Evolutionary conservation across 2,329 filamentous ascomycete species (phyloP).

Genomic region (Escovopsis sp.): DNA sequence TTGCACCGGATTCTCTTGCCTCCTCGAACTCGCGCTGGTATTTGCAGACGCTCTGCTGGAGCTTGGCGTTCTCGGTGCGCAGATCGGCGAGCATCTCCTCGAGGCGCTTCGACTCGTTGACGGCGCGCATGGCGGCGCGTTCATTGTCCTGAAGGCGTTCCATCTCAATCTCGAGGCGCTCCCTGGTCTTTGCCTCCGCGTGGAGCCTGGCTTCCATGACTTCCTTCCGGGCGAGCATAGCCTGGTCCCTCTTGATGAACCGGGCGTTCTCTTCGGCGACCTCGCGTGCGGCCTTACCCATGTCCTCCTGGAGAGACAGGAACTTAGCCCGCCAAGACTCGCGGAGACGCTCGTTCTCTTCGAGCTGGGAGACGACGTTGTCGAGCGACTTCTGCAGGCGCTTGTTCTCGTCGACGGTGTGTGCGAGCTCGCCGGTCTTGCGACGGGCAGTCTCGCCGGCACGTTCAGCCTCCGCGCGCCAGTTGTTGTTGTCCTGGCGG

Average conservation of each 20-base stretch:
- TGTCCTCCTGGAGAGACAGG: conserved; percentile 72
- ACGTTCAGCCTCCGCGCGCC: conserved; percentile 47
- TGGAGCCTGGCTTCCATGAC: conserved; percentile 65
- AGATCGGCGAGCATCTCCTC: conserved; percentile 41
- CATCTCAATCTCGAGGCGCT: conserved; percentile 51
- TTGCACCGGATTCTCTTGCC: conserved; percentile 61
- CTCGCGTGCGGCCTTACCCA: conserved; percentile 63
- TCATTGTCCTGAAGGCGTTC: conserved; percentile 50
- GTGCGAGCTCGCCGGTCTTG: conserved; percentile 32
- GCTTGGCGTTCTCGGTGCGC: conserved; percentile 53
- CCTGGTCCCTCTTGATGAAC: conserved; percentile 65
- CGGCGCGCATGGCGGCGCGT: conserved; percentile 48
- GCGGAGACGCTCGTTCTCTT: conserved; percentile 73
- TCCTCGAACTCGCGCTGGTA: conserved; percentile 76
- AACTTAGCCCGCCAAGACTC: conserved; percentile 77
- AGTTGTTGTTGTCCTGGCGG: conserved; percentile 43
- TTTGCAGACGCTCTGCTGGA: conserved; percentile 52
- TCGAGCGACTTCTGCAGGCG: conserved; percentile 60
- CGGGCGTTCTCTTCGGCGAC: conserved; percentile 70
- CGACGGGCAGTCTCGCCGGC: conserved; percentile 36
- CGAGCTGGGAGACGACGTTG: conserved; percentile 60
- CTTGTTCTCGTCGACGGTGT: conserved; percentile 47
- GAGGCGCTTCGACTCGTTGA: conserved; percentile 46
- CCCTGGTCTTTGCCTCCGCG: conserved; percentile 55
- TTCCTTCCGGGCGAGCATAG: conserved; percentile 64